These are phyloP conservation scores for Colletotrichum godetiae DNA, from an alignment of 2,329 filamentous ascomycete genomes.

Conservation along the genomic window DNA sequence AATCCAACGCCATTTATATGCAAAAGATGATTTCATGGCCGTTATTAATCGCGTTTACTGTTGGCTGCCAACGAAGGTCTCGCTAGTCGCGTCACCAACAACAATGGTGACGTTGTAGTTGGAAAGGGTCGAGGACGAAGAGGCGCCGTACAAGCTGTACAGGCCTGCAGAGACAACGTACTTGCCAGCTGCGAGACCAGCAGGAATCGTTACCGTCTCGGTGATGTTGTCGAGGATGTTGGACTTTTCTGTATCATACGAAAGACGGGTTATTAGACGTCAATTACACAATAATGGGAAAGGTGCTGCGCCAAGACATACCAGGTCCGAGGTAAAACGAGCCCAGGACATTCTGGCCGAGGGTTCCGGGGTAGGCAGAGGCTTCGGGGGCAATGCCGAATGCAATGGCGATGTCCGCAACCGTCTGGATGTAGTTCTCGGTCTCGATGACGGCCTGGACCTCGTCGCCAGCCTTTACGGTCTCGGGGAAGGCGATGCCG, in stretches of 20 bases:
- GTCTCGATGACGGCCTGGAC: slow-evolving; percentile 50
- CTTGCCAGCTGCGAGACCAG: slow-evolving; percentile 35
- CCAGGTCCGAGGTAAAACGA: slow-evolving; percentile 51
- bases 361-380: slow-evolving; percentile 39
- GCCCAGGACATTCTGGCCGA: slow-evolving; percentile 43
- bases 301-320: slow-evolving; percentile 28
- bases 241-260: slow-evolving; percentile 37
- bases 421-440: slow-evolving; percentile 56
- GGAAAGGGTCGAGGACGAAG: slow-evolving; percentile 32
- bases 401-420: slow-evolving; percentile 56
- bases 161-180: slow-evolving; percentile 42
- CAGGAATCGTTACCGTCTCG: slow-evolving; percentile 42
- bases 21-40: neutral
- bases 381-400: slow-evolving; percentile 48
- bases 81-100: slow-evolving; percentile 41
- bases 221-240: slow-evolving; percentile 42
- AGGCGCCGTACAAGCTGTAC: slow-evolving; percentile 43
- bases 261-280: too few species aligned
- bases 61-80: slow-evolving; percentile 49
- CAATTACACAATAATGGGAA: too few species aligned
- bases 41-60: neutral
- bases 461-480: slow-evolving; percentile 49
- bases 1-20: neutral
- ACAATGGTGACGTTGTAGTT: slow-evolving; percentile 43
- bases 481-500: slow-evolving; percentile 55